These are phyloP conservation scores for Solanum tacnaense DNA, from an alignment of 257 asterid genomes.

Conservation along the genomic window DNA sequence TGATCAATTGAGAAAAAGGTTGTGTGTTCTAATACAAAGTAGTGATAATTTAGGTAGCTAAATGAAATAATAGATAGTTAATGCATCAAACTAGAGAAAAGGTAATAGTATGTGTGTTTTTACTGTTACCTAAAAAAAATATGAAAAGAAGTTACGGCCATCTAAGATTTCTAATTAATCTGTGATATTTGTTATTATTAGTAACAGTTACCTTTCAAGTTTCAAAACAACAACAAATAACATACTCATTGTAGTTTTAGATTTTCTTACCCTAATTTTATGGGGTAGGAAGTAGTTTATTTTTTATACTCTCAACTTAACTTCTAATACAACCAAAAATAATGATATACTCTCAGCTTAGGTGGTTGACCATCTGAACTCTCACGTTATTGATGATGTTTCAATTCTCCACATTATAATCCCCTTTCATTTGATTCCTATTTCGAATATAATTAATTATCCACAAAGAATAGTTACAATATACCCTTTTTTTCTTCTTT, in stretches of 20 bases:
- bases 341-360: neutral
- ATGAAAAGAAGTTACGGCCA: fast-evolving
- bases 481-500: neutral
- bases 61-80: neutral
- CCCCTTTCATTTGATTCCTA: neutral
- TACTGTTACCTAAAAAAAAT: neutral
- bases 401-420: no score
- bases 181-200: neutral
- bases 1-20: neutral
- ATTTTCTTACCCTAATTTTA: neutral
- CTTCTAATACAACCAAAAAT: neutral
- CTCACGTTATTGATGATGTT: fast-evolving
- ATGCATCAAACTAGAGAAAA: neutral
- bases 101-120: neutral
- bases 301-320: no score
- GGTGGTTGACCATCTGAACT: neutral
- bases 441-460: neutral
- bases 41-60: neutral
- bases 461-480: neutral
- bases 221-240: neutral
- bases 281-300: neutral
- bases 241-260: neutral
- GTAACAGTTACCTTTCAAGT: neutral
- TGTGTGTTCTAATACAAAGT: neutral
- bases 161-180: neutral